Evolutionary conservation across 2,329 filamentous ascomycete genomes (phyloP).

Genomic region (Neopestalotiopsis sp.): DNA sequence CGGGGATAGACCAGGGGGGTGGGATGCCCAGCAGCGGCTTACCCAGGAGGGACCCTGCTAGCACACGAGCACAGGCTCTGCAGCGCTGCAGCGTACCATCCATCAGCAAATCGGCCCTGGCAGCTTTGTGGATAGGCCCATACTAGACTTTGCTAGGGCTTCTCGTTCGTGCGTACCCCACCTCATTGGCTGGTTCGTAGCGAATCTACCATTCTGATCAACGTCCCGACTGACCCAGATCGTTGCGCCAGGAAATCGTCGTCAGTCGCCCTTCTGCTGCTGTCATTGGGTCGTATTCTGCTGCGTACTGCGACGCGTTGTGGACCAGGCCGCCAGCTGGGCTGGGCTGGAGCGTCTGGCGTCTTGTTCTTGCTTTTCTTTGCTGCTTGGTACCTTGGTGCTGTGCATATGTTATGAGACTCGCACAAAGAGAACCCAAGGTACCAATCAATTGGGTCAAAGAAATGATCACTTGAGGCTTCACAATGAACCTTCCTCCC

Average conservation of each 20-base stretch:
- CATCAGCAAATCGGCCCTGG: not conserved
- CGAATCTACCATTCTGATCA: slow-evolving; percentile 12
- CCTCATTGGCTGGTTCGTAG: not conserved
- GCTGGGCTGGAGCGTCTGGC: not conserved
- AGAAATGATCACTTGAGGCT: not conserved
- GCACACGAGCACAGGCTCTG: not conserved
- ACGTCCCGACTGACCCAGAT: not conserved
- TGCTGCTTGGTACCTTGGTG: not conserved
- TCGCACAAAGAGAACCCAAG: not conserved
- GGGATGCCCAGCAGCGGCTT: not conserved
- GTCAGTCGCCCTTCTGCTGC: not conserved
- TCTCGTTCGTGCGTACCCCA: not conserved
- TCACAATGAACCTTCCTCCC: not conserved
- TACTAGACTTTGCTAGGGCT: not conserved
- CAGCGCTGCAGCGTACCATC: not conserved
- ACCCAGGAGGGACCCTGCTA: not conserved
- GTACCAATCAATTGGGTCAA: not conserved
- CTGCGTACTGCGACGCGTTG: not conserved
- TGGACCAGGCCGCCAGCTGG: not conserved
- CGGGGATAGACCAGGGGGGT: not conserved
- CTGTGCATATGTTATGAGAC: not conserved
- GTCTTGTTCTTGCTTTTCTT: slow-evolving; percentile 1
- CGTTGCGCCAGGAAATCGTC: slow-evolving; percentile 8
- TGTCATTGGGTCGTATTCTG: slow-evolving; percentile 10
- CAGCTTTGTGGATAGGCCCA: not conserved